Conservation (phyloP, 129 eudicot species). For the Ambrosia trifida region DNA sequence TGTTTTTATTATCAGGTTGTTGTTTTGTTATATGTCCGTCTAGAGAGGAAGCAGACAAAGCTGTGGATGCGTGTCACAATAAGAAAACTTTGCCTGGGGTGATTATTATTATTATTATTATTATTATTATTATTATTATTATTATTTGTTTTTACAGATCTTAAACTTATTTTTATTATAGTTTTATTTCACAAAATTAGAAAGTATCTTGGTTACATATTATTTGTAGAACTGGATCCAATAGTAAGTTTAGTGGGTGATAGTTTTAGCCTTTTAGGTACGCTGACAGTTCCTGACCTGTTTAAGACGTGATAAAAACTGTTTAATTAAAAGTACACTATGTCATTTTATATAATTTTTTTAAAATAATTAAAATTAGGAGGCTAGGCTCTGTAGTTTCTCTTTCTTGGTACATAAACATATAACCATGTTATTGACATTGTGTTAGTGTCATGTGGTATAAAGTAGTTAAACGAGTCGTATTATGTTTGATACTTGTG, state of each 20-base stretch:
- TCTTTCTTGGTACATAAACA: too few relatives aligned
- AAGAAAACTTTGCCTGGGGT: slow-evolving; percentile 94
- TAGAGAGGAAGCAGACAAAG: slow-evolving; percentile 94
- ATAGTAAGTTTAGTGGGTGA: not conserved
- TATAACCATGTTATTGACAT: too few relatives aligned
- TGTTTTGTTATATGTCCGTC: slow-evolving; percentile 94
- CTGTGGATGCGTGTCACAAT: slow-evolving; percentile 81
- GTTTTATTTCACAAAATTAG: not conserved
- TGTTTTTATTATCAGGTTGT: slow-evolving; percentile 58
- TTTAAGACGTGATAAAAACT: too few relatives aligned
- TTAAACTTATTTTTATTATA: slow-evolving; percentile 18
- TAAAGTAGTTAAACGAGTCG: too few relatives aligned
- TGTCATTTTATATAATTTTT: too few relatives aligned
- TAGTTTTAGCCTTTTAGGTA: too few relatives aligned
- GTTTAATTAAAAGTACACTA: too few relatives aligned
- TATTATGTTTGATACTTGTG: too few relatives aligned
- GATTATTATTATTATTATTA: slow-evolving; percentile 20
- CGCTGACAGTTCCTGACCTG: too few relatives aligned
- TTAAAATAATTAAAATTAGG: too few relatives aligned
- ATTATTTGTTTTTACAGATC: slow-evolving; percentile 41
- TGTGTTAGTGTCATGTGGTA: too few relatives aligned
- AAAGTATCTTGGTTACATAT: not conserved
- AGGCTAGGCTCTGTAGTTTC: too few relatives aligned
- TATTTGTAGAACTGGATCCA: slow-evolving; percentile 15
- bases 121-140: slow-evolving; percentile 17